Evolutionary conservation across 2,329 filamentous ascomycete genomes (phyloP).

Genomic region (Phaeomoniella chlamydospora): DNA sequence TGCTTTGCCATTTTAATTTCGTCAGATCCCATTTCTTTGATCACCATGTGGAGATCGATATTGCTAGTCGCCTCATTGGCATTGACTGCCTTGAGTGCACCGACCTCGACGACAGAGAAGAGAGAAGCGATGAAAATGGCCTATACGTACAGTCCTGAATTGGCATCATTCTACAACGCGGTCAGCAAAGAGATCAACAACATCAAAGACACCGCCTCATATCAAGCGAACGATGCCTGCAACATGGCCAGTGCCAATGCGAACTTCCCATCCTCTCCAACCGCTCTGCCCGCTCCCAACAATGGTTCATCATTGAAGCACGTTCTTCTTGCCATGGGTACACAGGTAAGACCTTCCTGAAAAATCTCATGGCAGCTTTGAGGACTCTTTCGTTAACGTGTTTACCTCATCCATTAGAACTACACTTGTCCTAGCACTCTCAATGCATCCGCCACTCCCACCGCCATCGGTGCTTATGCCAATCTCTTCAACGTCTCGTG

Average conservation of each 20-base stretch:
- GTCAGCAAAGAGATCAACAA: not conserved
- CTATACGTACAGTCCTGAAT: not conserved
- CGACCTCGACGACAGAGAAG: not conserved
- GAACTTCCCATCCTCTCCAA: not conserved
- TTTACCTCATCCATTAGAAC: too few relatives aligned
- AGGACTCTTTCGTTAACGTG: too few relatives aligned
- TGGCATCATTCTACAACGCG: not conserved
- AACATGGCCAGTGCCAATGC: not conserved
- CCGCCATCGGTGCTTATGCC: conserved; percentile 58
- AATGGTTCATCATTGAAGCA: conserved; percentile 53
- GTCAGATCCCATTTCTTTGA: too few relatives aligned
- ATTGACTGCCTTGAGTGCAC: not conserved
- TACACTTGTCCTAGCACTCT: conserved; percentile 56
- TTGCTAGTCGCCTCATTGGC: not conserved
- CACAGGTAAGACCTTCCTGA: conserved; percentile 35
- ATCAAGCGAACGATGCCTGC: not conserved
- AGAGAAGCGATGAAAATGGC: not conserved
- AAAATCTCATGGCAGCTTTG: too few relatives aligned
- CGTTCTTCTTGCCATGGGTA: conserved; percentile 75
- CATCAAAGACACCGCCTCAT: not conserved
- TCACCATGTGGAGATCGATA: too few relatives aligned
- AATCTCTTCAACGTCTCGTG: conserved; percentile 82
- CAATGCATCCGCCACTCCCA: conserved; percentile 46
- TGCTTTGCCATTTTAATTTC: too few relatives aligned
- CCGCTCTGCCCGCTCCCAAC: conserved; percentile 45